Evolutionary conservation across 78 protist species (phyloP).

Genomic region (Tieghemostelium lacteum): DNA sequence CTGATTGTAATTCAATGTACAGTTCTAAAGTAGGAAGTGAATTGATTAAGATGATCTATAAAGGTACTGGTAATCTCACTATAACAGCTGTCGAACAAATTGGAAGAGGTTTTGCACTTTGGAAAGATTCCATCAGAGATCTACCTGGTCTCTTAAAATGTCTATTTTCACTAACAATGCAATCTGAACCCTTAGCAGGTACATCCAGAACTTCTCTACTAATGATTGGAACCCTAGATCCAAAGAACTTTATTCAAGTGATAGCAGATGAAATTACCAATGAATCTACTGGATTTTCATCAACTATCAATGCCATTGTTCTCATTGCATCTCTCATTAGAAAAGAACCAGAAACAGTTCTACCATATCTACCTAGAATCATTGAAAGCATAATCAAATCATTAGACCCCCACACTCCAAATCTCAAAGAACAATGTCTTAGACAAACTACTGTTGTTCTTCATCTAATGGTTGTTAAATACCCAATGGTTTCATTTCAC

Average conservation of each 20-base stretch:
- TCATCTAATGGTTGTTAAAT: conserved; percentile 83
- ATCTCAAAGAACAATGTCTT: conserved; percentile 83
- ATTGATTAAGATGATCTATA: conserved; percentile 48
- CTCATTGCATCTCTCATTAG: conserved; percentile 40
- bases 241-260: conserved; percentile 59
- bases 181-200: conserved; percentile 40
- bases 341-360: conserved; percentile 61
- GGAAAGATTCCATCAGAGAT: conserved; percentile 74
- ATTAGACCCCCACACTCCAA: conserved; percentile 87
- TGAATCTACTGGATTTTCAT: conserved; percentile 20
- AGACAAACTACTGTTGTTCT: conserved; percentile 80
- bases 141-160: conserved; percentile 64
- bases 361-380: conserved; percentile 52
- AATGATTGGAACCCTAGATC: conserved; percentile 52
- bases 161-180: conserved; percentile 72
- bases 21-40: conserved; percentile 41
- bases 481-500: conserved; percentile 87
- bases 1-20: not conserved
- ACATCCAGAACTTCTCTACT: conserved; percentile 45
- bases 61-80: conserved; percentile 65
- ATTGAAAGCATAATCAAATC: conserved; percentile 72
- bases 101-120: conserved; percentile 73
- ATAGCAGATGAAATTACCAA: conserved; percentile 67
- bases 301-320: conserved; percentile 55
- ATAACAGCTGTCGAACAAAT: conserved; percentile 67